phyloP scores from a whole-genome alignment of 129 eudicot species.

The Chrysanthemum makinoi region DNA sequence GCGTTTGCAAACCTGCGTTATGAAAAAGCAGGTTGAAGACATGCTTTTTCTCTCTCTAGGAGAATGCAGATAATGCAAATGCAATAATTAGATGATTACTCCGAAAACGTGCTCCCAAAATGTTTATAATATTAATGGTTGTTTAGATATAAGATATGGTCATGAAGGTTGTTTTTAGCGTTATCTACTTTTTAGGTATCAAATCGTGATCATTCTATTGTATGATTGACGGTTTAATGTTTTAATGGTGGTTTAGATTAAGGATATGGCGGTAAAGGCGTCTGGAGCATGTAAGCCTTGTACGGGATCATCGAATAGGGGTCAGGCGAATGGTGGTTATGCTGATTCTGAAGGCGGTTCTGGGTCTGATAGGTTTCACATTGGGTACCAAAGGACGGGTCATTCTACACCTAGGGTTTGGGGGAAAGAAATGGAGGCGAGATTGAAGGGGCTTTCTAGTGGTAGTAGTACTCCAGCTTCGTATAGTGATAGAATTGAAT shows the following conservation, averaged over 20 bases:
- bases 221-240: not conserved
- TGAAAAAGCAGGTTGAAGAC: too few species aligned
- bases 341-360: constrained; percentile 59
- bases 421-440: constrained; percentile 82
- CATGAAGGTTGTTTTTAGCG: too few species aligned
- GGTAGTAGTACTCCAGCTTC: constrained; percentile 86
- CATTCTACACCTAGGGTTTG: constrained; percentile 65
- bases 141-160: too few species aligned
- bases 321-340: constrained; percentile 36
- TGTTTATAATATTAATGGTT: not conserved
- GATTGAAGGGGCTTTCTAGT: constrained; percentile 78
- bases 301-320: constrained; percentile 50
- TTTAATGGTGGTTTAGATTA: constrained; percentile 45
- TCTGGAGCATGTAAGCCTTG: constrained; percentile 89
- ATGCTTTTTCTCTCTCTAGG: too few species aligned
- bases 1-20: too few species aligned
- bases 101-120: too few species aligned
- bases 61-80: too few species aligned
- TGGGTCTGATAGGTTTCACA: constrained; percentile 47
- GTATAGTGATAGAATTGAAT: constrained; percentile 71
- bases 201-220: too few species aligned
- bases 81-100: too few species aligned
- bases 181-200: too few species aligned
- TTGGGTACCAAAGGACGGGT: constrained; percentile 52
- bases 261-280: constrained; percentile 89